Conservation (phyloP, 2,329 filamentous ascomycete species). For the Aspergillus chevalieri region DNA sequence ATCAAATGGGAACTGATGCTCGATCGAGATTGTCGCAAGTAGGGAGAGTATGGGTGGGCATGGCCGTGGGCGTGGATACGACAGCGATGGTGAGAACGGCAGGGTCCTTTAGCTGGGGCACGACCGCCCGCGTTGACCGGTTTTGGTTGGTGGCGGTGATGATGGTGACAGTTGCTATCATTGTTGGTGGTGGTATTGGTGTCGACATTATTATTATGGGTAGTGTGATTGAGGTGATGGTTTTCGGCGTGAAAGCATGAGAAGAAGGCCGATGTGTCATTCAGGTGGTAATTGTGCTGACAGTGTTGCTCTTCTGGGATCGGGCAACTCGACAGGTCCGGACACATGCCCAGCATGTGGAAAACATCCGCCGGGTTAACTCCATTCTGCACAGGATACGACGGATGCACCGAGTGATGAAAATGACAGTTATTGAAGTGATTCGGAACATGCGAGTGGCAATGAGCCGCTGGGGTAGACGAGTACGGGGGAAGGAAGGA, state of each 20-base stretch:
- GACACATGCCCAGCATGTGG: conserved; percentile 31
- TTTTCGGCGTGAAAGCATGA: conserved; percentile 29
- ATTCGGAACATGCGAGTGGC: conserved; percentile 16
- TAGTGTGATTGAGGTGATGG: conserved; percentile 18
- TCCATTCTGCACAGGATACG: conserved; percentile 21
- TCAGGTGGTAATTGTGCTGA: conserved; percentile 13
- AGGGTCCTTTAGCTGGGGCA: conserved; percentile 20
- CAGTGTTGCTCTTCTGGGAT: conserved; percentile 13
- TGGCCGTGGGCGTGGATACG: conserved; percentile 27
- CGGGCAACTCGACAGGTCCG: conserved; percentile 24
- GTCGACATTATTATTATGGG: not conserved
- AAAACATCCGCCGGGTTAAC: conserved; percentile 32
- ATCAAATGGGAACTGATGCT: conserved; percentile 32
- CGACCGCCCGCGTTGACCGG: conserved; percentile 15
- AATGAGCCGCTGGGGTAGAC: conserved; percentile 17
- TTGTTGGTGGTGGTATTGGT: not conserved
- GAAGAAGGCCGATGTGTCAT: conserved; percentile 17
- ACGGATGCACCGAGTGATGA: conserved; percentile 20
- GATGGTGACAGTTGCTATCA: not conserved
- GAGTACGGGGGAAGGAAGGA: conserved; percentile 13
- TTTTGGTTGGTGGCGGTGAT: conserved; percentile 15
- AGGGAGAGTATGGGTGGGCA: conserved; percentile 28
- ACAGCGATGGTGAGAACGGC: conserved; percentile 30
- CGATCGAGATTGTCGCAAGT: conserved; percentile 31
- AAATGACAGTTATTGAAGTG: conserved; percentile 18